Evolutionary conservation across 75 land plant genomes (phyloP), one percentile per base, ranked within the genome.

Genomic region (Cryptomeria japonica): DNA sequence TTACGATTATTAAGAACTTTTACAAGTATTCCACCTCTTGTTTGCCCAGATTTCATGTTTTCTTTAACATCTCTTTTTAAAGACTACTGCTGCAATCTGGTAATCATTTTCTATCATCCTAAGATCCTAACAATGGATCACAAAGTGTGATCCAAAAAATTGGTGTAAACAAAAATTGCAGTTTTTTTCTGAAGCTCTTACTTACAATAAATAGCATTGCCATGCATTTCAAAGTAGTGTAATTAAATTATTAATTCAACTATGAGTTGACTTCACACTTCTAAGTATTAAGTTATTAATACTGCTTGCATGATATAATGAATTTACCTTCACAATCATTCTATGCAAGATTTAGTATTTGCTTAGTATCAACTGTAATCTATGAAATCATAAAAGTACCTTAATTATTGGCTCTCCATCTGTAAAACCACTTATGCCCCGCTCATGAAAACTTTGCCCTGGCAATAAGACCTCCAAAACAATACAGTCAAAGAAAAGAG

Each of bases 331-430:
- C 46, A 28, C n/a, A 22, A 80, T 80, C 46, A 80, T 80, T 80
- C 31, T 42, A 19, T 6, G 32, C 84, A 44, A 44, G 32, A 10
- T 42, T 42, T 10, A 25, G 14, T 25, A 28, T 44, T 80, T 80
- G 3, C 47, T 80, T 73, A 9, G 37, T 2, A 80, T 42, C 46
- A 80, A 80, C 46, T 80, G 31, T 11, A 80, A 80, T 22, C 34
- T 28, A 44, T 12, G 47, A 80, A 80, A 80, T 80, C 47, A 28
- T n/a, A 44, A 12, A 11, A 80, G 47, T 80, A 80, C 84, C 84
- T 82, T 82, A 82, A 82, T 82, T 82, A 82, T 82, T 39, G 84
- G 46, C 15, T 82, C 47, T 44, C 84, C n/a, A 9, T 28, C 31
- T 11, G 19, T n/a, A 12, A 47, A 44, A 47, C 46, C 84, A 3